Evolutionary conservation across 768 basidiomycete species (phyloP).

Genomic region (Amanita jacksonii): DNA sequence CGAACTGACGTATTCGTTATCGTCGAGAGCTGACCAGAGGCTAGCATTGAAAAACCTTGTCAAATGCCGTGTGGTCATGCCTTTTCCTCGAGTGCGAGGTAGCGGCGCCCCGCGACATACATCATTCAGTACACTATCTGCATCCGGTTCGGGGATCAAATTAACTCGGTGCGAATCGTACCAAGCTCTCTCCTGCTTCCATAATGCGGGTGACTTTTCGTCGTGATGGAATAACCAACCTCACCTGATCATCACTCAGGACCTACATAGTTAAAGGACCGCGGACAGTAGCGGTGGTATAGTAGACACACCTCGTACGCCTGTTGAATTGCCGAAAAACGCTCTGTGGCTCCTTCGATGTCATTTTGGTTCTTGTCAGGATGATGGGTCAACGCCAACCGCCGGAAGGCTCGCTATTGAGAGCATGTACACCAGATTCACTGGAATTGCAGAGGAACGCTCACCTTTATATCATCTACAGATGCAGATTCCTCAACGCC

Average conservation of each 20-base stretch:
- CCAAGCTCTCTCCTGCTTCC: slow-evolving; percentile 91
- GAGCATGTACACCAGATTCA: too few species aligned
- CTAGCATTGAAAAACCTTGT: slow-evolving; percentile 75
- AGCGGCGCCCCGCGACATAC: slow-evolving; percentile 63
- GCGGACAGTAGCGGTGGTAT: background rate
- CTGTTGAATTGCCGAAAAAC: slow-evolving; percentile 84
- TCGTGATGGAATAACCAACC: slow-evolving; percentile 13
- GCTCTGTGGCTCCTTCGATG: slow-evolving; percentile 75
- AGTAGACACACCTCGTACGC: slow-evolving; percentile 79
- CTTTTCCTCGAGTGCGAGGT: slow-evolving; percentile 49
- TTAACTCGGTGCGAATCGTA: slow-evolving; percentile 90
- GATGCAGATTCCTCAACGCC: slow-evolving; percentile 77
- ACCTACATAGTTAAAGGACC: slow-evolving; percentile 38
- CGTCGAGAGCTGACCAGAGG: slow-evolving; percentile 58
- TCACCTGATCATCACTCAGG: slow-evolving; percentile 89
- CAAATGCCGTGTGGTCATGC: slow-evolving; percentile 73
- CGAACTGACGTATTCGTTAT: slow-evolving; percentile 44
- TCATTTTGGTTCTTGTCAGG: slow-evolving; percentile 84
- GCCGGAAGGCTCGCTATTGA: slow-evolving; percentile 68
- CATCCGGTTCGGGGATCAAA: slow-evolving; percentile 73
- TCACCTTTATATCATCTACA: slow-evolving; percentile 81
- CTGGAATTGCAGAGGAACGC: slow-evolving; percentile 1
- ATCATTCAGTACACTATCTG: slow-evolving; percentile 77
- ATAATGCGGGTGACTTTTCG: slow-evolving; percentile 12
- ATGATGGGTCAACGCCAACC: slow-evolving; percentile 76